A percentile compares a stretch with the other conserved stretches of the same genome.
These are phyloP conservation scores for Dendrobium chrysotoxum DNA, from an alignment of 106 monocot genomes.

Conservation along the genomic window DNA sequence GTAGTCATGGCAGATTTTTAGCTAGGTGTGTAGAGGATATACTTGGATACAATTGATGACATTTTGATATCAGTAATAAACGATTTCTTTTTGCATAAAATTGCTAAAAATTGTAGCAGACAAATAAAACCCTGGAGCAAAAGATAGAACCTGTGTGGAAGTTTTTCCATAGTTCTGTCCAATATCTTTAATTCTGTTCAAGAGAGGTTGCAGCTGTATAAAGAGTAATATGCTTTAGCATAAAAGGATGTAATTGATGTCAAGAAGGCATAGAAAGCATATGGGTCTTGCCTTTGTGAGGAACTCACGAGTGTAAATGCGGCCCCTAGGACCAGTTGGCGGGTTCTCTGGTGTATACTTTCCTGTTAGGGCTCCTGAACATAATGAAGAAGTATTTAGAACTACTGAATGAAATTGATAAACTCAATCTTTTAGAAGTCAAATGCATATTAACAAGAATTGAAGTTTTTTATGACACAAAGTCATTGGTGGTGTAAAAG, in stretches of 20 bases:
- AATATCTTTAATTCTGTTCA: conserved; percentile 71
- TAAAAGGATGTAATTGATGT: neutral
- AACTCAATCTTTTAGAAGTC: neutral
- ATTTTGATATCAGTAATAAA: neutral
- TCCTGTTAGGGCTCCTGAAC: conserved; percentile 78
- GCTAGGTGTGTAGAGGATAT: neutral
- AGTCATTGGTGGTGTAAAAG: neutral
- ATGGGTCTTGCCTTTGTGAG: conserved; percentile 54
- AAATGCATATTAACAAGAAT: neutral
- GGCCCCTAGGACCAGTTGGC: conserved; percentile 83
- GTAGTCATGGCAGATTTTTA: no score
- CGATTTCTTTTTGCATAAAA: neutral
- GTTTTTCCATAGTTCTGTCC: conserved; percentile 68
- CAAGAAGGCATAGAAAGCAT: neutral
- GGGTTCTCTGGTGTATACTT: conserved; percentile 89
- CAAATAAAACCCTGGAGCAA: neutral
- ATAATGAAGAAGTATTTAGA: neutral
- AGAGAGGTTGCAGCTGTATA: conserved; percentile 74
- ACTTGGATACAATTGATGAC: neutral
- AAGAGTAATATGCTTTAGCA: neutral
- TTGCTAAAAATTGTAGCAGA: neutral
- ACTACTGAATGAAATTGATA: neutral
- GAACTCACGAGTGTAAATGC: conserved; percentile 79
- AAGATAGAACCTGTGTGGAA: conserved; percentile 65
- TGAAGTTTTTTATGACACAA: neutral